A percentile compares a stretch with the other conserved stretches of the same genome.
These are phyloP conservation scores for Massariosphaeria phaeospora DNA, from an alignment of 495 filamentous ascomycete species.

Conservation along the genomic window DNA sequence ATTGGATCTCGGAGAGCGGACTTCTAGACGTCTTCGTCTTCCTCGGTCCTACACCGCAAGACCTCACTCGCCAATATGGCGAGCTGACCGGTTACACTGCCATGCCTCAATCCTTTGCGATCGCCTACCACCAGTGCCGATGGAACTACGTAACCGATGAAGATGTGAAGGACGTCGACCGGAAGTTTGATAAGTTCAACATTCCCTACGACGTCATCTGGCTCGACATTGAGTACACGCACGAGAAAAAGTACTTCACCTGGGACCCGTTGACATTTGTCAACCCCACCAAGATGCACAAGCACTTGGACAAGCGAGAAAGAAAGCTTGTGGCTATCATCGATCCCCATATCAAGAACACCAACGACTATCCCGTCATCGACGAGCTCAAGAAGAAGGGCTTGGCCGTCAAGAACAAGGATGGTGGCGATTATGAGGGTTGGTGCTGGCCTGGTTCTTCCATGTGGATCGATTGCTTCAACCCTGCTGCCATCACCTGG, in stretches of 20 bases:
- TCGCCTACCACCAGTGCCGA: constrained; percentile 93
- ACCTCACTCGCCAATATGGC: constrained; percentile 72
- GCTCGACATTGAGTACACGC: constrained; percentile 95
- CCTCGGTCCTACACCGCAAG: constrained; percentile 76
- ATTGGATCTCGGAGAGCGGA: constrained; percentile 94
- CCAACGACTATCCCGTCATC: constrained; percentile 66
- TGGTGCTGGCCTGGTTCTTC: constrained; percentile 99
- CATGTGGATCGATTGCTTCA: constrained; percentile 93
- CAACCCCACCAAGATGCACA: constrained; percentile 79
- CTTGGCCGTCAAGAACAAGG: constrained; percentile 81
- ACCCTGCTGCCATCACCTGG: constrained; percentile 78
- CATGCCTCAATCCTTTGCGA: constrained; percentile 83
- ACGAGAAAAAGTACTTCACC: constrained; percentile 95
- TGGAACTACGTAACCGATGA: constrained; percentile 99
- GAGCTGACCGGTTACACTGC: constrained; percentile 93
- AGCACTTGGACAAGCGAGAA: constrained; percentile 74
- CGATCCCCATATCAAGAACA: constrained; percentile 96
- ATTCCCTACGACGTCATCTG: constrained; percentile 99
- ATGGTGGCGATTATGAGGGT: constrained; percentile 82
- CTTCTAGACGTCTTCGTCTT: constrained; percentile 90
- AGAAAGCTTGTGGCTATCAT: constrained; percentile 92
- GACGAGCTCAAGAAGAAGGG: constrained; percentile 78
- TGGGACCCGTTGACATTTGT: constrained; percentile 86
- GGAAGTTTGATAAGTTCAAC: constrained; percentile 87
- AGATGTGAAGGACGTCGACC: constrained; percentile 92